Base-by-base conservation (phyloP, 768 basidiomycete genomes). In the Hericium alpestre region DNA sequence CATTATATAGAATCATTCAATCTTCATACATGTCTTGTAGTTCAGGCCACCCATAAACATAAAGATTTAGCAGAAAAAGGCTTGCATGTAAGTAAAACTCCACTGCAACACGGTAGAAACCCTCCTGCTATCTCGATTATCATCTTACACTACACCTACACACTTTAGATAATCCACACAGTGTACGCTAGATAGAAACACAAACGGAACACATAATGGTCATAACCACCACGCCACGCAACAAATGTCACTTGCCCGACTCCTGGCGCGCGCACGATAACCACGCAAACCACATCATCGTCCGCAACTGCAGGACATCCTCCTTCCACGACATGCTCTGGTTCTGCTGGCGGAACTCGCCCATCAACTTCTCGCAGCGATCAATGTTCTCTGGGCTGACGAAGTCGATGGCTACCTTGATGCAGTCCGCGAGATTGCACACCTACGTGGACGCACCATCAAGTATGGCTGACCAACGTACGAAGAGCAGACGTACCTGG, bases 231-330 rank as follows among this genome's bases (percentile, higher is more conserved):
- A 46, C 43, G 12, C 23, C 49, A 15, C 23, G 18, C n/a, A 50
- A 18, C 7, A 48, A 49, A 41, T 8, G 32, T 32, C 56, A 57
- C 2, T 54, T 61, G 58, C 69, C 70, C 60, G 68, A 67, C 60
- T 79, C 78, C 61, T 78, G 76, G 50, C 73, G 74, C 55, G 68
- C 68, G 59, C 86, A 86, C 51, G 86, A 86, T 63, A 88, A 71
- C 91, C 91, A 93, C 38, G 89, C 86, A 65, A 89, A 94, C 87
- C 92, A 93, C 82, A 96, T 86, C 83, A 93, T 93, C 57, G 86
- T 89, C 57, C 87, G 78, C 59, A 96, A 76, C 72, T 94, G 91
- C 64, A 97, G 74, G 4, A 95, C 89, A 66, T 97, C 94, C 67
- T 92, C 87, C 70, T 94, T 93, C 94, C 94, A 97, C 46, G 79